Conservation (phyloP, 192 early-diverging fungal genomes). For the Phlyctochytrium bullatum region DNA sequence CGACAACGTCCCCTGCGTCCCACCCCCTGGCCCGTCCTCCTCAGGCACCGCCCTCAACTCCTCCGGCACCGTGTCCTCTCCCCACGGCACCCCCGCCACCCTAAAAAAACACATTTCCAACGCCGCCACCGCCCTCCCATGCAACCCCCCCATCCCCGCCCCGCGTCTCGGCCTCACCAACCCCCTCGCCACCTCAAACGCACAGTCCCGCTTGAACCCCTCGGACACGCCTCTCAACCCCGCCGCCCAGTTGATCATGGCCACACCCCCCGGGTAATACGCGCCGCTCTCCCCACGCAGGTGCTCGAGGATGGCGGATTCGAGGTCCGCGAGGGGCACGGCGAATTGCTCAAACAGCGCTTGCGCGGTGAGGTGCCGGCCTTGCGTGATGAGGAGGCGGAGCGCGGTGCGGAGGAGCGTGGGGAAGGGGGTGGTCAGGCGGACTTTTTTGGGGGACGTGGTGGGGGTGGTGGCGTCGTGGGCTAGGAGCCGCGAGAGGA, state of each 20-base stretch:
- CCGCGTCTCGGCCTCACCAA: neutral
- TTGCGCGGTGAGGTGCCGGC: neutral
- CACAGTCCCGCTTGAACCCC: neutral
- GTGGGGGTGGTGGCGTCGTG: neutral
- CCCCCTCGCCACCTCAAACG: neutral
- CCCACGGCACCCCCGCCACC: neutral
- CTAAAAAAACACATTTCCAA: neutral
- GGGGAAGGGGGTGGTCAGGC: neutral
- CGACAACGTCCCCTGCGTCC: too few species aligned
- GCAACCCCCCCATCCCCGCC: too few species aligned
- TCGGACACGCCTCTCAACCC: neutral
- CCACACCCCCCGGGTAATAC: neutral
- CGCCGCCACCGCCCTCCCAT: neutral
- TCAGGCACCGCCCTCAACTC: conserved; percentile 51
- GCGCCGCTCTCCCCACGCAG: neutral
- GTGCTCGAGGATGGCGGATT: neutral
- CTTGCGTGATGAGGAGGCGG: neutral
- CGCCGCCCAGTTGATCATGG: neutral
- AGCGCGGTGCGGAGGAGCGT: neutral
- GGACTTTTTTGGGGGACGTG: neutral
- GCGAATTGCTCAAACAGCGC: neutral
- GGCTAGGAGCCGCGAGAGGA: neutral
- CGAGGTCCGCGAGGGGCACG: neutral
- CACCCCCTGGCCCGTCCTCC: too few species aligned
- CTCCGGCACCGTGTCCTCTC: neutral